A percentile compares a stretch with the other conserved stretches of the same genome.
phyloP scores from a whole-genome alignment of 176 grass and related monocot species.

The Avena sativa region DNA sequence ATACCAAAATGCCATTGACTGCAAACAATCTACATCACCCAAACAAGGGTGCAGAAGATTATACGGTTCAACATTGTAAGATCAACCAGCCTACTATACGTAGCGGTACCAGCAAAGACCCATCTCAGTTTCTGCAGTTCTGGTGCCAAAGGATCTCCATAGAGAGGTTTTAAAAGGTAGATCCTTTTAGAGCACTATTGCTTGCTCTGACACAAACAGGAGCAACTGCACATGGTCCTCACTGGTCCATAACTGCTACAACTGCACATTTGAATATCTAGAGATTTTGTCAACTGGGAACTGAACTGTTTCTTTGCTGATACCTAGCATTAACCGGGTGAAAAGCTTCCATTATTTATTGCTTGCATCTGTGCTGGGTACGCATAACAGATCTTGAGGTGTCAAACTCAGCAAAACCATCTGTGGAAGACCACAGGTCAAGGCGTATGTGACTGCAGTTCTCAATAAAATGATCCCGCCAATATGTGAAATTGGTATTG shows the following conservation, averaged over 20 bases:
- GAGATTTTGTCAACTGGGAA: constrained; percentile 55
- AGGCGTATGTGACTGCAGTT: not conserved
- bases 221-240: constrained; percentile 54
- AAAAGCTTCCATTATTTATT: constrained; percentile 53
- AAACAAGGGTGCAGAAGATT: constrained; percentile 54
- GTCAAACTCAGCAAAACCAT: constrained; percentile 48
- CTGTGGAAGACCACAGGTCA: not conserved
- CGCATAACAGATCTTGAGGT: constrained; percentile 41
- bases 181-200: constrained; percentile 53
- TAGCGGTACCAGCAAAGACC: constrained; percentile 39
- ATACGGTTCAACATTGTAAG: constrained; percentile 45
- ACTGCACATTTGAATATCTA: constrained; percentile 32
- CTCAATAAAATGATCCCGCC: not conserved
- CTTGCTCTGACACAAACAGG: constrained; percentile 62
- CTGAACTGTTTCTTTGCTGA: constrained; percentile 54
- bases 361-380: constrained; percentile 55
- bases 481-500: constrained; percentile 7
- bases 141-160: constrained; percentile 49
- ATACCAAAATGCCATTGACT: constrained; percentile 50
- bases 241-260: constrained; percentile 32
- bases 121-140: constrained; percentile 51
- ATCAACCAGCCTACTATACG: constrained; percentile 57
- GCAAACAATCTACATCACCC: constrained; percentile 57
- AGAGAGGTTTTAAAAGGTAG: constrained; percentile 65
- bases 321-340: constrained; percentile 47